phyloP scores from a whole-genome alignment of 805 yeast species.

The Priceomyces carsonii region DNA sequence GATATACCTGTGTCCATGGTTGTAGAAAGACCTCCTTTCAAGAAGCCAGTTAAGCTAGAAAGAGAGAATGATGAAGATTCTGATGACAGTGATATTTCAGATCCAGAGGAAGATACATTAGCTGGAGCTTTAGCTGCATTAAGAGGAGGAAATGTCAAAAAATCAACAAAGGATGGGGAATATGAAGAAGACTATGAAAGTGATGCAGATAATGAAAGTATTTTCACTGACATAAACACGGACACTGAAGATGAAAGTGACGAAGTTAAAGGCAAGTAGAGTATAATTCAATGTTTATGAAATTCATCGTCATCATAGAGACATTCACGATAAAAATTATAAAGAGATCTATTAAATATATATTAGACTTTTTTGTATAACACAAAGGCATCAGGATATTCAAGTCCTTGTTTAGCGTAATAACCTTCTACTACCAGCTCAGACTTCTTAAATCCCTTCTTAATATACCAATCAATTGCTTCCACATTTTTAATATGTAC shows the following conservation, averaged over 20 bases:
- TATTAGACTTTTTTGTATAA: slow-evolving; percentile 28
- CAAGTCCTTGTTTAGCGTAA: slow-evolving; percentile 47
- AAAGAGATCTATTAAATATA: slow-evolving; percentile 1
- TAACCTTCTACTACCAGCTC: slow-evolving; percentile 43
- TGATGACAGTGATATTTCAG: slow-evolving; percentile 58
- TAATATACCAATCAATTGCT: slow-evolving; percentile 52
- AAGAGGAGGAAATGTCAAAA: slow-evolving; percentile 61
- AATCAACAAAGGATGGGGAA: slow-evolving; percentile 19
- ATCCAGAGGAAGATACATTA: slow-evolving; percentile 71
- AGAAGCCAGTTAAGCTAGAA: slow-evolving; percentile 22
- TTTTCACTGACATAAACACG: slow-evolving; percentile 46
- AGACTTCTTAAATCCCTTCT: slow-evolving; percentile 46
- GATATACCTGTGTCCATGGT: slow-evolving; percentile 69
- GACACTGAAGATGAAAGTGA: slow-evolving; percentile 46
- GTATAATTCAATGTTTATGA: slow-evolving; percentile 1
- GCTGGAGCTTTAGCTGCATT: slow-evolving; percentile 75
- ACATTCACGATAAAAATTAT: slow-evolving; percentile 1
- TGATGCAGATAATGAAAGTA: slow-evolving; percentile 39
- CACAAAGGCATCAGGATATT: slow-evolving; percentile 49
- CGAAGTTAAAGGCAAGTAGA: slow-evolving; percentile 3
- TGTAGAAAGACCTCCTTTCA: slow-evolving; percentile 55
- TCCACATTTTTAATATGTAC: slow-evolving; percentile 47
- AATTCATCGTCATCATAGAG: no score
- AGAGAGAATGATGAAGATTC: slow-evolving; percentile 28
- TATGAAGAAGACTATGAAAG: slow-evolving; percentile 40